Base-by-base conservation (phyloP, 2,329 filamentous ascomycete genomes). In the Penicillium nordicum region DNA sequence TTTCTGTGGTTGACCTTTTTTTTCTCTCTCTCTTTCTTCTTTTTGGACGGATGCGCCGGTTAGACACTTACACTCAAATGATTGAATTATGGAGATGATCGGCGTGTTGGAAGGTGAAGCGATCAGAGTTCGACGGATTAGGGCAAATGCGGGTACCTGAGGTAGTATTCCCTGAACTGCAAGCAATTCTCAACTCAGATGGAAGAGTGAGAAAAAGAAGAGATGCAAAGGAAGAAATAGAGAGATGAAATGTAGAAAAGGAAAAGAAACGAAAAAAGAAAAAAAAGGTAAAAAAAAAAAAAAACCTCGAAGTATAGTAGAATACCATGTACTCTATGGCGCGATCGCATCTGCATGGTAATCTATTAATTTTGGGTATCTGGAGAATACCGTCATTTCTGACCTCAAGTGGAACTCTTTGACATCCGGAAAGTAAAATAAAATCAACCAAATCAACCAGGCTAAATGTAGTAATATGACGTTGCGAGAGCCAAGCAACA, bases 381-480 rank as follows among this genome's bases (percentile, higher is more conserved):
- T 51, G 38, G 48, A 50, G 36, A 50, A 32, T 56, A 59, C 57
- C 45, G 45, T 50, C 47, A 50, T 59, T 48, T 38, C n/a, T 52
- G 27, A n/a, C 34, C 43, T 23, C 37, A 25, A 41, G 30, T 43
- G 16, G 10, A 14, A 27, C 23, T 32, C 29, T 32, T 27, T 21
- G 12, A 37, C 34, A 42, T 29, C 25, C 30, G 25, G 41, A 52
- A 30, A 38, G 36, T 38, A 5, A 21, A 38, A 38, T 43, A 16
- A 42, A 8, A 40, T 25, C 48, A 42, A 50, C 53, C 7, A 43
- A 55, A 62, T 60, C 51, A 21, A 41, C 25, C 9, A 43, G n/a
- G 9, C 23, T 25, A 42, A 23, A 44, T 21, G 27, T 29, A 38
- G 41, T n/a, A 32, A 43, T 54, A 63, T 64, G 63, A 65, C 60